Conservation (phyloP, 495 filamentous ascomycete genomes). For the Haplographium delicatum region DNA sequence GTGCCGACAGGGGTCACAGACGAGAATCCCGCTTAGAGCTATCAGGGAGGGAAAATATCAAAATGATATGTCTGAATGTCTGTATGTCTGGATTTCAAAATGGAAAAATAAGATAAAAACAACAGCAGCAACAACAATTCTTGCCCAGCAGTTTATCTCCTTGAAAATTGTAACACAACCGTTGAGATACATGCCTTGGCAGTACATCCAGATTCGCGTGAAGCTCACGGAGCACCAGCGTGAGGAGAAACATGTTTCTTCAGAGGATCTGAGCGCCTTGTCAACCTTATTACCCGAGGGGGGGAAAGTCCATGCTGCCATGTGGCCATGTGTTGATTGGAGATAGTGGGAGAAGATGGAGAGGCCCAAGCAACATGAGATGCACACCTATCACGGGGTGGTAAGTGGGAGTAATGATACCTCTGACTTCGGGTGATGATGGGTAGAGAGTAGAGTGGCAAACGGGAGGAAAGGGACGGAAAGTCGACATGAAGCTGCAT, state of each 20-base stretch:
- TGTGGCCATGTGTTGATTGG: not conserved
- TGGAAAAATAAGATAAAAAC: no score
- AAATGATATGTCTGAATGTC: not conserved
- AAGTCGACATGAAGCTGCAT: not conserved
- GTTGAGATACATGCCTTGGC: no score
- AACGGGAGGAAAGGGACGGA: not conserved
- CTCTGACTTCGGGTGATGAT: not conserved
- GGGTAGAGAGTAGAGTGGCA: not conserved
- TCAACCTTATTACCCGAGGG: not conserved
- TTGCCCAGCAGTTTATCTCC: not conserved
- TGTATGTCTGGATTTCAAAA: not conserved
- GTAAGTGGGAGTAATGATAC: not conserved
- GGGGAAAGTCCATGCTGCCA: not conserved
- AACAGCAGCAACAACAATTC: not conserved
- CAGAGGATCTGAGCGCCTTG: not conserved
- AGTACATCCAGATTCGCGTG: not conserved
- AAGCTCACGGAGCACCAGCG: not conserved
- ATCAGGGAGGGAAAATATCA: not conserved
- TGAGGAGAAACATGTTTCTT: constrained; percentile 1
- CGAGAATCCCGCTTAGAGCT: not conserved
- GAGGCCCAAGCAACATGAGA: not conserved
- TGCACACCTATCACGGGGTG: not conserved
- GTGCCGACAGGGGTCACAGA: not conserved
- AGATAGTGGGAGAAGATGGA: not conserved
- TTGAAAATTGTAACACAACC: no score